Base-by-base conservation (phyloP, 2,329 filamentous ascomycete species). In the Cordyceps tenuipes region DNA sequence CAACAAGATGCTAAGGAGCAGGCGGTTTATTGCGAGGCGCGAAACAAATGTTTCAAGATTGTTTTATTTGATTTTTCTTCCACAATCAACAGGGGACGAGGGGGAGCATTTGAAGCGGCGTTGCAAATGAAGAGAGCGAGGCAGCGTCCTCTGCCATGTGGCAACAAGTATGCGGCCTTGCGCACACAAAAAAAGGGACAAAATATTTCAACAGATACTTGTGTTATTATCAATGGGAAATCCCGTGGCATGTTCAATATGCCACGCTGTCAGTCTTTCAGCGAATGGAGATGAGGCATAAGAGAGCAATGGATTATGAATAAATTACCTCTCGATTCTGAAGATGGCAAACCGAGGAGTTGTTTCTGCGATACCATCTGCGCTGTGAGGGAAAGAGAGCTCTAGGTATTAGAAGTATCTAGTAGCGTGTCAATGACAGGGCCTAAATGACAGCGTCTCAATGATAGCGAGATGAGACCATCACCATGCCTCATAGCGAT, bases 141-240 rank as follows among this genome's bases (percentile, higher is more conserved):
- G 34, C 49, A 29, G 23, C 36, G 47, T 21, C n/a, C 56, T 50
- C 23, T 10, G 21, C 15, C n/a, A 19, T 41, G 47, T 58, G 56
- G 47, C 23, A 10, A 12, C 23, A 17, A n/a, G n/a, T n/a, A 6
- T n/a, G 44, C n/a, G 34, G 47, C 34, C 21, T 12, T 36, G 34
- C 34, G 43, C 12, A 34, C 2, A 48, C 15, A 31, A 34, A 23
- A 44, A 58, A 43, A 34, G 43, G 56, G 23, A 34, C 46, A 58
- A 58, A 51, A 23, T 21, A 34, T 36, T 19, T 21, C 8, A 29
- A 46, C 44, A 44, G n/a, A 44, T 36, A 44, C 23, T 44, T 58
- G 56, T 58, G 56, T 57, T 58, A 51, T 44, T 58, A 58, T 46
- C 56, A 51, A 34, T 44, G 47, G 47, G 36, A 44, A 36, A 51